Percentiles rank a stretch among this genome's conserved stretches.
Evolutionary conservation across 306 rosid genomes (phyloP).

Genomic region (Pachyrhizus erosus): DNA sequence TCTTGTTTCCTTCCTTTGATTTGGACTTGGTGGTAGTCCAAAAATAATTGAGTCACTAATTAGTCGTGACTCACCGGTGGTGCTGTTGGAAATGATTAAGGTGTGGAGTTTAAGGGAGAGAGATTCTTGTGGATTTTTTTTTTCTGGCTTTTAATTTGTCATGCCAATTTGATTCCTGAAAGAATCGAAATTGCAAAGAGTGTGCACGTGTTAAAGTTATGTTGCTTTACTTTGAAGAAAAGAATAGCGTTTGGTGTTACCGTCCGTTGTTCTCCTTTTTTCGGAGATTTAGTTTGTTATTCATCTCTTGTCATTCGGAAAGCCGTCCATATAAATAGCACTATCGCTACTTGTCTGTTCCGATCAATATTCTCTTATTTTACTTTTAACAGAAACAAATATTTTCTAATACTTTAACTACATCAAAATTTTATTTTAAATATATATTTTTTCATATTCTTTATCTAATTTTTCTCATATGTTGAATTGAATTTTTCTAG

Average conservation of each 20-base stretch:
- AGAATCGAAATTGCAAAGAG: conserved; percentile 37
- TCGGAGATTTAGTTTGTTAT: conserved; percentile 11
- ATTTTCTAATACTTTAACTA: not conserved
- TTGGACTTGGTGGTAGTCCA: conserved; percentile 5
- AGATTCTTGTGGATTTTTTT: not conserved
- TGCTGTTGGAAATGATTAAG: too few relatives aligned
- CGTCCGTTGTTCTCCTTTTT: not conserved
- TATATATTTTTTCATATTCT: not conserved
- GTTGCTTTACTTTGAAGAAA: conserved; percentile 47
- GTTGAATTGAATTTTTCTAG: too few relatives aligned
- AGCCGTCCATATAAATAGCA: conserved; percentile 20
- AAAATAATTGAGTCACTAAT: not conserved
- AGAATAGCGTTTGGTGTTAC: conserved; percentile 23
- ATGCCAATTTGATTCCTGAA: not conserved
- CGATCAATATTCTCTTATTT: not conserved
- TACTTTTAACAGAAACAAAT: not conserved
- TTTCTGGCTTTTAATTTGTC: not conserved
- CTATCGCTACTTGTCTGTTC: not conserved
- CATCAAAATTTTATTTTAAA: too few relatives aligned
- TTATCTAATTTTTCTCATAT: not conserved
- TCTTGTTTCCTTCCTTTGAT: not conserved
- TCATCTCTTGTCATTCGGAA: conserved; percentile 1
- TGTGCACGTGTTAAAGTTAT: conserved; percentile 45
- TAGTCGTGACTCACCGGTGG: too few relatives aligned
- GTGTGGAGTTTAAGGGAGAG: not conserved